These are phyloP conservation scores for Asterella californica DNA, from an alignment of 225 moss, liverwort and hornwort species.

Conservation along the genomic window DNA sequence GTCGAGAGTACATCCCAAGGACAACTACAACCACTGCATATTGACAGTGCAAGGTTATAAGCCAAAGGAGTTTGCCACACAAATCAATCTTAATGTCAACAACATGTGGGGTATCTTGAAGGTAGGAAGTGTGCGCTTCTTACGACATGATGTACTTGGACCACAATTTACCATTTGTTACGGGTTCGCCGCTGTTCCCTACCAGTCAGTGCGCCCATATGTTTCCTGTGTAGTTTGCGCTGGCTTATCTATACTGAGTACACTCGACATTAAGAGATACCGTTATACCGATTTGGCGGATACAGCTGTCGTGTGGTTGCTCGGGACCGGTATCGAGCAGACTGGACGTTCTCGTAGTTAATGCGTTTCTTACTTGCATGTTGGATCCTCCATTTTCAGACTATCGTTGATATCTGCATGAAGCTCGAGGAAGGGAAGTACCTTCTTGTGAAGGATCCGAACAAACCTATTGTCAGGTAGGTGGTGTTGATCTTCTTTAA, in stretches of 20 bases:
- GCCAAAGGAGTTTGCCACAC: conserved; percentile 93
- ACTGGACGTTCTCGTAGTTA: too few species aligned
- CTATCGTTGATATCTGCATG: conserved; percentile 94
- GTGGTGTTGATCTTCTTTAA: neutral
- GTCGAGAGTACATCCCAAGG: conserved; percentile 94
- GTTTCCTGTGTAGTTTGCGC: too few species aligned
- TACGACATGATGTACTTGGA: neutral
- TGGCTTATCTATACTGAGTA: too few species aligned
- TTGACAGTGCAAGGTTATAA: conserved; percentile 97
- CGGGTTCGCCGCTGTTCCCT: too few species aligned
- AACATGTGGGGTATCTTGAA: conserved; percentile 99
- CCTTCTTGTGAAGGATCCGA: conserved; percentile 94
- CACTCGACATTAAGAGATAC: too few species aligned
- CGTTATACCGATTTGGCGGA: too few species aligned
- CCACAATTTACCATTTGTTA: neutral
- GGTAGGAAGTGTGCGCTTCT: conserved; percentile 30
- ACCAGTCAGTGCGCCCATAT: too few species aligned
- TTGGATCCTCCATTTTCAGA: conserved; percentile 39
- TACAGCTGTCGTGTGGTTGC: too few species aligned
- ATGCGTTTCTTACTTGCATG: neutral
- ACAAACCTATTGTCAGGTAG: conserved; percentile 91
- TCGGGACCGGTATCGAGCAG: too few species aligned
- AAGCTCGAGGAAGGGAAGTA: conserved; percentile 99
- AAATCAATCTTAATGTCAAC: conserved; percentile 98
- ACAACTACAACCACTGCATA: conserved; percentile 80